Evolutionary conservation across 495 filamentous ascomycete species (phyloP).

Genomic region (Ascobolus immersus): DNA sequence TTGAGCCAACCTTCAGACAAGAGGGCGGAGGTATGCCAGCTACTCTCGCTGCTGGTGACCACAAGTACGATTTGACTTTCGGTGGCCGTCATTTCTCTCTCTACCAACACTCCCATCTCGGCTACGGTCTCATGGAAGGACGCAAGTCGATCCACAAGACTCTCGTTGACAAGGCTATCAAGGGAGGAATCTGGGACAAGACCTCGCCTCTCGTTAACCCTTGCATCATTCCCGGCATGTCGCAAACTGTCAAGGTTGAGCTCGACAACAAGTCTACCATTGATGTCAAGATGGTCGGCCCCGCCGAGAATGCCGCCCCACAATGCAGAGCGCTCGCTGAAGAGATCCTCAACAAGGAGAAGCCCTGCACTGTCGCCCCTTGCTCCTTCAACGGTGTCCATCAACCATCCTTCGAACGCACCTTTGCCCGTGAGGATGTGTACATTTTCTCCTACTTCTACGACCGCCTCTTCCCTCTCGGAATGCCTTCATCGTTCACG

Average conservation of each 20-base stretch:
- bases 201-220: slow-evolving; percentile 57
- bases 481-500: slow-evolving; percentile 89
- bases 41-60: slow-evolving; percentile 63
- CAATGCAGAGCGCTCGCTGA: slow-evolving; percentile 80
- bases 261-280: slow-evolving; percentile 24
- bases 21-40: slow-evolving; percentile 59
- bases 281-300: slow-evolving; percentile 74
- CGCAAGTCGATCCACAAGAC: slow-evolving; percentile 57
- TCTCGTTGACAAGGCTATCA: slow-evolving; percentile 20
- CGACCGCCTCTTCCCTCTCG: slow-evolving; percentile 71
- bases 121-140: slow-evolving; percentile 88
- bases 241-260: slow-evolving; percentile 37
- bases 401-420: slow-evolving; percentile 78
- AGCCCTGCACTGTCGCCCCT: slow-evolving; percentile 52
- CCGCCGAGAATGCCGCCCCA: slow-evolving; percentile 40
- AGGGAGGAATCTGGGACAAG: slow-evolving; percentile 19
- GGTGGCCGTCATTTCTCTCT: slow-evolving; percentile 73
- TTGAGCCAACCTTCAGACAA: slow-evolving; percentile 67
- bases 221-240: slow-evolving; percentile 63
- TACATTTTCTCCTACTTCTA: slow-evolving; percentile 96
- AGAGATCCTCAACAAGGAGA: slow-evolving; percentile 70
- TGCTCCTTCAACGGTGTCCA: slow-evolving; percentile 96
- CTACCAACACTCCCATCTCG: slow-evolving; percentile 97
- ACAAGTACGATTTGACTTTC: slow-evolving; percentile 82
- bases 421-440: slow-evolving; percentile 72